phyloP scores from a whole-genome alignment of 176 grass and related monocot genomes.

The Rhipidocladum racemiflorum region DNA sequence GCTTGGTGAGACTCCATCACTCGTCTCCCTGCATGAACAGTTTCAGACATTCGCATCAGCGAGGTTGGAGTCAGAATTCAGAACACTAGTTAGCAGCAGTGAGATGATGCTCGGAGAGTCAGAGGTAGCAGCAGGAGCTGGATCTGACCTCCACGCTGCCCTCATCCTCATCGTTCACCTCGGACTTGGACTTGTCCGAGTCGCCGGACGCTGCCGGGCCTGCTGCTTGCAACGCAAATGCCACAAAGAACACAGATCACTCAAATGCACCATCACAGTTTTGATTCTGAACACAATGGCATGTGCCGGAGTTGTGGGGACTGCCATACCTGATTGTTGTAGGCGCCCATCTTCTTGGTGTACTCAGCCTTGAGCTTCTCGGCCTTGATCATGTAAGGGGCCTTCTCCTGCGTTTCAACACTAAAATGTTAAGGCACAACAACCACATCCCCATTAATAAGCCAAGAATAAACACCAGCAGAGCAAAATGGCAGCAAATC shows the following conservation, averaged over 20 bases:
- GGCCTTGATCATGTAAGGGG: conserved; percentile 68
- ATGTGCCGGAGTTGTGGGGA: no score
- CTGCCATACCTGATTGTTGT: conserved; percentile 55
- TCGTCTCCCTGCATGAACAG: conserved; percentile 37
- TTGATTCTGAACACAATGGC: no score
- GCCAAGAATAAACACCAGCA: background rate
- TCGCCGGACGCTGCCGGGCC: conserved; percentile 40
- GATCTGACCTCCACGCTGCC: conserved; percentile 52
- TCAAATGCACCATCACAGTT: background rate
- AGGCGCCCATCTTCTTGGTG: conserved; percentile 59
- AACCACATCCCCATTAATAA: background rate
- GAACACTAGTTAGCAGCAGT: no score
- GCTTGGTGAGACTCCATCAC: conserved; percentile 19
- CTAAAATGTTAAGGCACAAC: background rate
- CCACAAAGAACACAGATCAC: background rate
- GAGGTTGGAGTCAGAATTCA: background rate
- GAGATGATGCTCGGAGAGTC: background rate
- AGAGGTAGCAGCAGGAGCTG: background rate
- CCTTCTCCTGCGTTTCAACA: conserved; percentile 59
- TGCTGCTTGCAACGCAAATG: conserved; percentile 4
- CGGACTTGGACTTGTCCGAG: conserved; percentile 92
- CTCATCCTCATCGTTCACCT: conserved; percentile 68
- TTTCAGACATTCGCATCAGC: background rate
- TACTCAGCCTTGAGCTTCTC: conserved; percentile 89
- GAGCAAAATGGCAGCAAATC: background rate